These are phyloP conservation scores for Penicillium psychrofluorescens DNA, from an alignment of 495 filamentous ascomycete species.

Conservation along the genomic window DNA sequence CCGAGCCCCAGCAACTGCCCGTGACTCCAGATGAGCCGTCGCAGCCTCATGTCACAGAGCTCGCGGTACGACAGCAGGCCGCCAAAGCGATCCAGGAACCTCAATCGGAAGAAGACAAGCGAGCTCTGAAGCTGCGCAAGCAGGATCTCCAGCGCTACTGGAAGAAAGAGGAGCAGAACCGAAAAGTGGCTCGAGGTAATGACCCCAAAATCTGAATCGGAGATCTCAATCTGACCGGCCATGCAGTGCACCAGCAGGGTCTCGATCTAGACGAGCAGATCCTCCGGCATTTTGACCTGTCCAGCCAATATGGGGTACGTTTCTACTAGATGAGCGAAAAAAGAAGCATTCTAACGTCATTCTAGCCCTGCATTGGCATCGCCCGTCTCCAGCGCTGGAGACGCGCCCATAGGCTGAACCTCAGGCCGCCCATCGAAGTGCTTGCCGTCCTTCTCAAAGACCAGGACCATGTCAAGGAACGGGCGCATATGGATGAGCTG, in stretches of 20 bases:
- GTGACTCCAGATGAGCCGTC: conserved; percentile 14
- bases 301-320: conserved; percentile 79
- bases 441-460: conserved; percentile 74
- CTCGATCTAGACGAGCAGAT: conserved; percentile 75
- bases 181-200: conserved; percentile 45
- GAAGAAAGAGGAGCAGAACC: conserved; percentile 53
- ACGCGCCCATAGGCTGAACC: conserved; percentile 66
- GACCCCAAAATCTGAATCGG: neutral
- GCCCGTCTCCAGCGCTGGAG: conserved; percentile 78
- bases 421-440: conserved; percentile 89
- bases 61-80: conserved; percentile 37
- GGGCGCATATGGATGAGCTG: conserved; percentile 75
- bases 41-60: conserved; percentile 40
- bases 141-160: conserved; percentile 67
- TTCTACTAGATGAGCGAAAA: neutral
- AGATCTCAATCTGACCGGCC: neutral
- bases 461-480: conserved; percentile 40
- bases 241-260: conserved; percentile 62
- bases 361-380: conserved; percentile 84
- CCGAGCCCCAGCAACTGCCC: conserved; percentile 19
- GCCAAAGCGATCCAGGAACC: conserved; percentile 33
- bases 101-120: conserved; percentile 42
- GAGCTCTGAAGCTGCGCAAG: conserved; percentile 53
- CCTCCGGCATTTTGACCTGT: conserved; percentile 81
- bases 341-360: conserved; percentile 8